Evolutionary conservation across 2,329 filamentous ascomycete genomes (phyloP).

Genomic region (Diaporthe ilicicola): DNA sequence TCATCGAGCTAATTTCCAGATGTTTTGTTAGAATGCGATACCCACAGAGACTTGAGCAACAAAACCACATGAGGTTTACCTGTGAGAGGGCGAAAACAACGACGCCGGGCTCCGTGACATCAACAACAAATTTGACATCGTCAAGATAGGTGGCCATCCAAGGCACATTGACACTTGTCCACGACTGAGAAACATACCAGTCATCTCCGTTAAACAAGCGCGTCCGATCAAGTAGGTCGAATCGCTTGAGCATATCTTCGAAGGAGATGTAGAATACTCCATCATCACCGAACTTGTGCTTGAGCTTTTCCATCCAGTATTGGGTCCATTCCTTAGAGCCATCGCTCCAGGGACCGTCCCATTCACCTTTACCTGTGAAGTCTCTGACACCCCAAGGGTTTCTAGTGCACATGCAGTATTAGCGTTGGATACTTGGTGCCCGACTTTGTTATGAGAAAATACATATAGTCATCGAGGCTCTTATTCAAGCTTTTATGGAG

Average conservation of each 20-base stretch:
- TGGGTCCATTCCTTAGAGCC: constrained; percentile 79
- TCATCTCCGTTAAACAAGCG: constrained; percentile 52
- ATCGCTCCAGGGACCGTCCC: constrained; percentile 78
- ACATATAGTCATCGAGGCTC: no score
- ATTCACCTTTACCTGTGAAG: constrained; percentile 58
- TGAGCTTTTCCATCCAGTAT: constrained; percentile 73
- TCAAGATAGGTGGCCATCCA: constrained; percentile 56
- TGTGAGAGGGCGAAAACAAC: constrained; percentile 54
- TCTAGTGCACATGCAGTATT: constrained; percentile 48
- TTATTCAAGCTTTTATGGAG: not conserved
- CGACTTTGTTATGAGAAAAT: no score
- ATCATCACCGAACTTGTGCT: constrained; percentile 75
- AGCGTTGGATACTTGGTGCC: not conserved
- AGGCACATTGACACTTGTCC: constrained; percentile 52
- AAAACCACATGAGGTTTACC: constrained; percentile 27
- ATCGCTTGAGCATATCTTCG: constrained; percentile 54
- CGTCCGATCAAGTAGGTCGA: constrained; percentile 53
- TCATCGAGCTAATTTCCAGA: constrained; percentile 48
- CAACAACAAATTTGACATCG: constrained; percentile 51
- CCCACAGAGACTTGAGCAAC: not conserved
- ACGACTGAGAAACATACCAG: constrained; percentile 55
- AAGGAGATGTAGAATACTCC: constrained; percentile 62
- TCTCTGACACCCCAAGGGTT: constrained; percentile 75
- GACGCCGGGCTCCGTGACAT: constrained; percentile 49
- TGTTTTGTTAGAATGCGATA: not conserved